Percentiles rank a stretch among this genome's conserved stretches.
These are phyloP conservation scores for Filobasidium floriforme DNA, from an alignment of 768 basidiomycete genomes.

Conservation along the genomic window DNA sequence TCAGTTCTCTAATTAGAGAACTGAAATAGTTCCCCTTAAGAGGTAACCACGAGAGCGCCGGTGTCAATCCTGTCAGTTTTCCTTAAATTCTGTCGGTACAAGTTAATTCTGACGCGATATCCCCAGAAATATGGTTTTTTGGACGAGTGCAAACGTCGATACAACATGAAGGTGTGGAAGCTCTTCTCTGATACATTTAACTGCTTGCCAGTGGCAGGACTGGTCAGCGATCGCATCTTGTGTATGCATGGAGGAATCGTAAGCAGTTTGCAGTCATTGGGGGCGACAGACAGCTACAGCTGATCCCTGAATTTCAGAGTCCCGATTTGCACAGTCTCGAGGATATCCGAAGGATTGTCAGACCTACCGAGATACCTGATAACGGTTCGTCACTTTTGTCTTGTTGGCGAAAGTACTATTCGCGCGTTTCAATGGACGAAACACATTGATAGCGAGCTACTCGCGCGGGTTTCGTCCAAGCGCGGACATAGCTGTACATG, in stretches of 20 bases:
- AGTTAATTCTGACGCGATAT: neutral
- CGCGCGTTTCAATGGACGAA: no score
- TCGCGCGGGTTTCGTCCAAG: no score
- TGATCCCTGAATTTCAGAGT: constrained; percentile 42
- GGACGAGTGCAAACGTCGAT: constrained; percentile 87
- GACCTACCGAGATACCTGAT: constrained; percentile 27
- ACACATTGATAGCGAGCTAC: no score
- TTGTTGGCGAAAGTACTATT: no score
- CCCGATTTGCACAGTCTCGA: constrained; percentile 29
- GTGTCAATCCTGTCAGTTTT: neutral
- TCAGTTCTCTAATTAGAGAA: no score
- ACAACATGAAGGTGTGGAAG: constrained; percentile 96
- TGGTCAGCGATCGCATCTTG: constrained; percentile 99
- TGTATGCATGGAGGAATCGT: constrained; percentile 77
- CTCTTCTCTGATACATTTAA: constrained; percentile 98
- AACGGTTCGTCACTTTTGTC: neutral
- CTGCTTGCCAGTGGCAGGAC: constrained; percentile 88
- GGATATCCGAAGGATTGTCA: constrained; percentile 26
- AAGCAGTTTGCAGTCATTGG: neutral
- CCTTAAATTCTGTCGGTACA: no score
- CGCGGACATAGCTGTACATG: no score
- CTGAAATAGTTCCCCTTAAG: constrained; percentile 89
- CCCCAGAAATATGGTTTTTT: constrained; percentile 91
- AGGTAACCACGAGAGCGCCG: constrained; percentile 86
- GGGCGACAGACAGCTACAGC: constrained; percentile 11